Evolutionary conservation across 2,329 filamentous ascomycete species (phyloP).

Genomic region (Magnaporthales sp.): DNA sequence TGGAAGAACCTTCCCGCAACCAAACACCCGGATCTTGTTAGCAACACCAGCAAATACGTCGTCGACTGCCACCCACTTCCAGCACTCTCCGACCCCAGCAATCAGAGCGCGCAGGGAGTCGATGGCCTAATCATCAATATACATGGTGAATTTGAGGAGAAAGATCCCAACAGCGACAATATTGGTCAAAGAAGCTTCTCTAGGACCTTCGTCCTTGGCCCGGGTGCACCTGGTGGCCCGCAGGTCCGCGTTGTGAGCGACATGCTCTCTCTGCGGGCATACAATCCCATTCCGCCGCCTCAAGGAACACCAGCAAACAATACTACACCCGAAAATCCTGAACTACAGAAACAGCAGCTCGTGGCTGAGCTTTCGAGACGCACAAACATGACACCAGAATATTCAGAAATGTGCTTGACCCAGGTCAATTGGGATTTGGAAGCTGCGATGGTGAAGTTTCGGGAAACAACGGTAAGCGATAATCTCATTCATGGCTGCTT

Average conservation of each 20-base stretch:
- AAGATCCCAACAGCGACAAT: constrained; percentile 45
- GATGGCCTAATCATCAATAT: constrained; percentile 70
- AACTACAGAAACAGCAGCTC: constrained; percentile 56
- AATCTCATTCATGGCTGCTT: background rate
- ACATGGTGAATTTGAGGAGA: constrained; percentile 80
- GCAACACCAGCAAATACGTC: constrained; percentile 64
- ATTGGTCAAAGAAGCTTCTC: constrained; percentile 70
- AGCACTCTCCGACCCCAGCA: constrained; percentile 60
- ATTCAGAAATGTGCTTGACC: constrained; percentile 71
- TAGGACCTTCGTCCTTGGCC: constrained; percentile 70
- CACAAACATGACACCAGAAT: constrained; percentile 73
- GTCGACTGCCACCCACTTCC: constrained; percentile 73
- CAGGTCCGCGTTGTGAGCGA: constrained; percentile 72
- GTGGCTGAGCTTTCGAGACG: constrained; percentile 66
- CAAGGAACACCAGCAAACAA: constrained; percentile 18
- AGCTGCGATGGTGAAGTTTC: constrained; percentile 65
- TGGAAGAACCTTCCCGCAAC: constrained; percentile 67
- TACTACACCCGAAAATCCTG: constrained; percentile 7
- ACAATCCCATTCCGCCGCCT: constrained; percentile 39
- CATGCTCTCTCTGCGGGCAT: constrained; percentile 65
- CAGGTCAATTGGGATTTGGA: constrained; percentile 76
- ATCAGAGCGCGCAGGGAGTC: constrained; percentile 56
- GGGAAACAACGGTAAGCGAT: constrained; percentile 58
- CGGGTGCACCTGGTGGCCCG: constrained; percentile 55
- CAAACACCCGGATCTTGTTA: constrained; percentile 61